Conservation (phyloP, 805 yeast genomes). For the Candida piceae region DNA sequence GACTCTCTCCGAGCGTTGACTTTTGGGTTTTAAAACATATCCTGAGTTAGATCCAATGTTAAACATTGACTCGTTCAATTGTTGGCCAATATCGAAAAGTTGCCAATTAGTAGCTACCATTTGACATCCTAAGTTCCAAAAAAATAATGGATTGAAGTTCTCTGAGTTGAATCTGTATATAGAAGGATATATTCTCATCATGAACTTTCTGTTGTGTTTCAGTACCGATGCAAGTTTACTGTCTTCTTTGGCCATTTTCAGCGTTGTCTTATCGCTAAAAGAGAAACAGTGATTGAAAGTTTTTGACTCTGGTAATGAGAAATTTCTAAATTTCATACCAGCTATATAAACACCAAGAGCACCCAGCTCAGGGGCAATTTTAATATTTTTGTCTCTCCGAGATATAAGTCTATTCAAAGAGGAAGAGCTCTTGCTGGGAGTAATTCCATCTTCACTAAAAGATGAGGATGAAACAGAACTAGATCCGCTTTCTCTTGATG, state of each 20-base stretch:
- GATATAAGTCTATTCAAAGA: constrained; percentile 21
- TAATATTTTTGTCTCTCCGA: constrained; percentile 13
- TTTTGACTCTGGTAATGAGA: constrained; percentile 82
- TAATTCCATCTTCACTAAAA: constrained; percentile 21
- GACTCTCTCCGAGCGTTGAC: constrained; percentile 11
- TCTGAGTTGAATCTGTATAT: constrained; percentile 69
- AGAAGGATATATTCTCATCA: constrained; percentile 88
- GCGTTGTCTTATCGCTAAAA: constrained; percentile 67
- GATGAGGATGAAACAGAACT: constrained; percentile 31
- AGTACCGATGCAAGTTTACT: constrained; percentile 49
- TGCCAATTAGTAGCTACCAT: constrained; percentile 99
- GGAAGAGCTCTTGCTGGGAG: constrained; percentile 5
- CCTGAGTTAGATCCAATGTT: constrained; percentile 58
- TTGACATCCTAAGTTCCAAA: constrained; percentile 85
- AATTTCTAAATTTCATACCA: constrained; percentile 75
- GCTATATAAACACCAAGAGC: constrained; percentile 65
- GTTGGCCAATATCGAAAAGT: constrained; percentile 84
- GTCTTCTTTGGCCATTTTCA: constrained; percentile 58
- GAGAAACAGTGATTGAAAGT: constrained; percentile 80
- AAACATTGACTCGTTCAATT: constrained; percentile 80
- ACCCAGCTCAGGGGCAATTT: constrained; percentile 42
- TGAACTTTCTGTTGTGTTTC: constrained; percentile 69
- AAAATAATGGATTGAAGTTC: constrained; percentile 73
- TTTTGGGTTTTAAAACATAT: constrained; percentile 68
- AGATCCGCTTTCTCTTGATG: constrained; percentile 8